Percentiles rank a stretch among this genome's conserved stretches.
Evolutionary conservation across 805 yeast genomes (phyloP).

Genomic region (Cyberlindnera samutprakarnensis): DNA sequence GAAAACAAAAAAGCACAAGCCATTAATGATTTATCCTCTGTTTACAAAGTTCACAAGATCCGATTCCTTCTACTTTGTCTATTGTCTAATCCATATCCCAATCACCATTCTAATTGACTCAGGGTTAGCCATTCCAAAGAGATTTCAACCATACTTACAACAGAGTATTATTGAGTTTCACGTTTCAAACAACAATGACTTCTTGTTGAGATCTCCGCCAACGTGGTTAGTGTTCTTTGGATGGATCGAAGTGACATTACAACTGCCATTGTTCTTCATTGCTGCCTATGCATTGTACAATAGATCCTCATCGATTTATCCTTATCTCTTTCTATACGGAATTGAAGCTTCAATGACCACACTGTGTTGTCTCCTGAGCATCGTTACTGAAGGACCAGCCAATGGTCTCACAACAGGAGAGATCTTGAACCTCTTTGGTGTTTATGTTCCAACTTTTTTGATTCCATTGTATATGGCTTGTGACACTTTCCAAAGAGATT

Average conservation of each 20-base stretch:
- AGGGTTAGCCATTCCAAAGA: conserved; percentile 54
- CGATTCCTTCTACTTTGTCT: conserved; percentile 41
- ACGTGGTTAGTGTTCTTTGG: conserved; percentile 73
- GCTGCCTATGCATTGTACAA: conserved; percentile 30
- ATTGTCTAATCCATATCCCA: conserved; percentile 62
- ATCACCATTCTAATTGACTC: conserved; percentile 73
- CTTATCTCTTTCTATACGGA: conserved; percentile 57
- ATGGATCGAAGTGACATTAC: conserved; percentile 62
- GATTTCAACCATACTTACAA: conserved; percentile 42
- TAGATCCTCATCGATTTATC: conserved; percentile 25
- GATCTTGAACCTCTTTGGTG: conserved; percentile 33
- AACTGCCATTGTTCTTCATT: conserved; percentile 67
- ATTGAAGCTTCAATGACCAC: conserved; percentile 81
- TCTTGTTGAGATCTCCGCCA: conserved; percentile 52
- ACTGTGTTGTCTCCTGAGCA: conserved; percentile 55
- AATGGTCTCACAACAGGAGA: conserved; percentile 29
- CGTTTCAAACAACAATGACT: conserved; percentile 59
- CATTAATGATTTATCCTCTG: too few species aligned
- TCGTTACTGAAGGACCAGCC: conserved; percentile 27
- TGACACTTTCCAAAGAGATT: too few species aligned
- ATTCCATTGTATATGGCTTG: conserved; percentile 50
- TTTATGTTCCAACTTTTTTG: conserved; percentile 66
- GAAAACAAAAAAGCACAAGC: too few species aligned
- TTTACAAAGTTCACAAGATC: conserved; percentile 13
- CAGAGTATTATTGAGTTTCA: conserved; percentile 49